Base-by-base conservation (phyloP, 805 yeast species). In the Sugiyamaella qingdaonensis region DNA sequence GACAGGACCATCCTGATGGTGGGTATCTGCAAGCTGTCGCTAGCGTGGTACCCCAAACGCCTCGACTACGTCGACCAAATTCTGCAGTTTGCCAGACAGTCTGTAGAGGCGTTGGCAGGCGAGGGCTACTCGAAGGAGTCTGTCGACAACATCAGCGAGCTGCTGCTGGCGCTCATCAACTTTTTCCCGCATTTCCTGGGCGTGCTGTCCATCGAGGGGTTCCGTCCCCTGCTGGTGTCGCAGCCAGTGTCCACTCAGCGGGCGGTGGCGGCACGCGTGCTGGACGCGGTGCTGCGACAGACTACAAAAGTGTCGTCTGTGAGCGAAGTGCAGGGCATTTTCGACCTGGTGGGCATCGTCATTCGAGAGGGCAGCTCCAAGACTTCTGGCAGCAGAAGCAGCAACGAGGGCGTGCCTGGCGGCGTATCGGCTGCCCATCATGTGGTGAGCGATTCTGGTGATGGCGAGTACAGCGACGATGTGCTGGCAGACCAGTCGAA, bases 1-100 rank as follows among this genome's bases (percentile, higher is more conserved):
- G 92, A 87, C 55, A 79, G 80, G 52, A 77, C 86, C 8, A 74
- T 78, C 1, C 73, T 90, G 18, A 71, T 88, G 44, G 84, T 83
- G 54, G 79, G 85, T n/a, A 74, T 88, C 32, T 75, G 85, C 49
- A 78, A 78, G 56, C 68, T 91, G 44, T 77, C 89, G 0, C 72
- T 88, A 39, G 73, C 77, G 3, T 87, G 83, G 70, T 86, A 86
- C 63, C 86, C 88, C 5, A 71, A 77, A 0, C 79, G 82, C 53
- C 74, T 74, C 56, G 77, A 73, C 4, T 81, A 86, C 65, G 72
- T 90, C 52, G 83, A 87, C 63, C 68, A 70, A 33, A 73, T 90
- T 24, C 85, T 79, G 66, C 68, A 78, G 53, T 84, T 78, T 64
- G 82, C 88, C 1, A 42, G 35, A 8, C 27, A 16, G 46, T 11